Base-by-base conservation (phyloP, 129 eudicot genomes). In the Arctium minus region DNA sequence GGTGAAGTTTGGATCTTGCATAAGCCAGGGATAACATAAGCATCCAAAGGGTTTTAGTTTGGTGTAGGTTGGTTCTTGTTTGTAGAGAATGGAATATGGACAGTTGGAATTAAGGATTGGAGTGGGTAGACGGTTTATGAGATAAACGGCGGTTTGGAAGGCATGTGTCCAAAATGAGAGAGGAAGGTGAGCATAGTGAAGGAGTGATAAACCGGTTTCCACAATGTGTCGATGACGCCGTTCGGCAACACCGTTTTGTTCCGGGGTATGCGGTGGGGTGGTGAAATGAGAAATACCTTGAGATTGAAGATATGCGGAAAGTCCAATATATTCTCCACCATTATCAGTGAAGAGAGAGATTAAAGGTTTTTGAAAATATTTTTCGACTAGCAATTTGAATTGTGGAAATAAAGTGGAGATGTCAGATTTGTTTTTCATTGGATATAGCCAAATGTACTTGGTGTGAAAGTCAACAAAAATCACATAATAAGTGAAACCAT, bases 361-460 rank as follows among this genome's bases (percentile, higher is more conserved):
- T 17, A 77, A 33, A 0, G 79, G 13, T 1, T 31, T 37, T 37
- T 79, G 46, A 33, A 81, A 86, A 6, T 33, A 65, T 22, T 39
- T 79, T 31, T 77, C 67, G 7, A 82, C 67, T 2, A 82, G 22
- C 0, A n/a, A 0, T 31, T 86, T 72, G 56, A 77, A 86, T 29
- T 81, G 40, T 5, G 46, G 72, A 17, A 80, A 85, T 17, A 79
- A 36, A 3, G 22, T 37, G 9, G 73, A 37, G 2, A 76, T 50
- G 2, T 83, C 83, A 1, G 30, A 78, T 44, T 82, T 86, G 3
- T 73, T 37, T n/a, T 39, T 44, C 79, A 86, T 78, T 0, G 83
- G 83, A 86, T 72, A 86, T 9, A 86, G 15, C 87, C 89, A 83
- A 10, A 33, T 64, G n/a, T 82, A 86, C 10, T n/a, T n/a, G n/a